Conservation (phyloP, 2,329 filamentous ascomycete genomes). For the Phaeosphaeriaceae sp. region DNA sequence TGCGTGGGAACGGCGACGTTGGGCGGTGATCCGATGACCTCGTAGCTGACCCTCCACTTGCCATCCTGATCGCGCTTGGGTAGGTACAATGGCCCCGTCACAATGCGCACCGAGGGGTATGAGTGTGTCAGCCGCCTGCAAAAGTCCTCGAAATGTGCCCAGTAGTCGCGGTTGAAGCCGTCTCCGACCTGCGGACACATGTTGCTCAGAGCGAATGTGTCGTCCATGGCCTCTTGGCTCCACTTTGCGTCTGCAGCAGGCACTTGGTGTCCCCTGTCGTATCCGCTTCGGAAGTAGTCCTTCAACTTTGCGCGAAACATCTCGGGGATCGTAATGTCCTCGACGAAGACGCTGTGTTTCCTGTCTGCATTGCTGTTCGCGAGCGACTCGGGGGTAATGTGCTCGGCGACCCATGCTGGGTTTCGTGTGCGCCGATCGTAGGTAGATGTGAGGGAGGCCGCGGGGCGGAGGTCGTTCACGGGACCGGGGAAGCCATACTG, state of each 20-base stretch:
- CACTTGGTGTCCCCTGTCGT: conserved; percentile 95
- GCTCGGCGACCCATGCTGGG: conserved; percentile 89
- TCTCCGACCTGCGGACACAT: conserved; percentile 99
- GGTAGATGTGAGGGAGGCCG: conserved; percentile 79
- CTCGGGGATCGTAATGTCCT: conserved; percentile 80
- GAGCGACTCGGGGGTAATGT: conserved; percentile 90
- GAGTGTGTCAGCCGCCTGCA: conserved; percentile 80
- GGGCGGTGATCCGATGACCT: conserved; percentile 92
- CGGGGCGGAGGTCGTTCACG: conserved; percentile 78
- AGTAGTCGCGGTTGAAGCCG: conserved; percentile 99
- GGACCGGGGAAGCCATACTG: conserved; percentile 85
- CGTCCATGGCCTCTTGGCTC: conserved; percentile 93
- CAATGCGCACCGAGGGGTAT: conserved; percentile 88
- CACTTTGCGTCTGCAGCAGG: conserved; percentile 96
- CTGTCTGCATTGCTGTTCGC: conserved; percentile 78
- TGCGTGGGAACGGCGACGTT: conserved; percentile 96
- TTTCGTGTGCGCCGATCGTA: conserved; percentile 92
- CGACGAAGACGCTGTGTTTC: conserved; percentile 80
- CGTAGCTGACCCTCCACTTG: conserved; percentile 95
- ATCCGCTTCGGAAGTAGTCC: conserved; percentile 94
- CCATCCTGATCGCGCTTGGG: conserved; percentile 86
- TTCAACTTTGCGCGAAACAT: conserved; percentile 89
- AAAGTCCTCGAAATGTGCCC: conserved; percentile 98
- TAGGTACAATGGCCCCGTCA: conserved; percentile 93
- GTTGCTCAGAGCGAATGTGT: conserved; percentile 90